These are phyloP conservation scores for Colletotrichum chrysophilum DNA, from an alignment of 2,329 filamentous ascomycete genomes.

Conservation along the genomic window DNA sequence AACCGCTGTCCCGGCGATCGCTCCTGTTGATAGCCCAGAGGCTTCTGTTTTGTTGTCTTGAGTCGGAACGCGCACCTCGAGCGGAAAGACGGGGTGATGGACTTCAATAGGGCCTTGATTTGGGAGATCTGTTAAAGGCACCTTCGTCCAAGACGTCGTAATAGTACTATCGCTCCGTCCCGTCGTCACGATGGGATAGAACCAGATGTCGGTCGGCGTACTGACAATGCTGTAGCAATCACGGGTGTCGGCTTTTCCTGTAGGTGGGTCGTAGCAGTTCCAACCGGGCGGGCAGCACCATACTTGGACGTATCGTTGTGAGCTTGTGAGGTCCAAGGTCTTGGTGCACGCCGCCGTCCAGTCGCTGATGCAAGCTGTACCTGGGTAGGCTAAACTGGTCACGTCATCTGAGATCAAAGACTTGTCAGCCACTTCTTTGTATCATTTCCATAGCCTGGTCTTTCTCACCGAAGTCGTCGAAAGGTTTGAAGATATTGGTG, in stretches of 20 bases:
- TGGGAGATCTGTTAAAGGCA: neutral
- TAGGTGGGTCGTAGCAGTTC: neutral
- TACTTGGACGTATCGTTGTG: neutral
- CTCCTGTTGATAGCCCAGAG: neutral
- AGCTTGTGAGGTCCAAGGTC: neutral
- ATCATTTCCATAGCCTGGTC: neutral
- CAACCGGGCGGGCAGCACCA: slow-evolving; percentile 7
- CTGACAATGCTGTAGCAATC: neutral
- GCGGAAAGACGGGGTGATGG: neutral
- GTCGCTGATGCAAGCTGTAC: neutral
- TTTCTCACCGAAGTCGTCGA: neutral
- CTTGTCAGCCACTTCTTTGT: neutral
- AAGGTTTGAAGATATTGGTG: neutral
- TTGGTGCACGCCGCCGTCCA: neutral
- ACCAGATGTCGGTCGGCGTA: slow-evolving; percentile 1
- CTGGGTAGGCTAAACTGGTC: neutral
- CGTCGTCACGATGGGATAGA: neutral
- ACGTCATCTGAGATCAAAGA: neutral
- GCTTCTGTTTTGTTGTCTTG: neutral
- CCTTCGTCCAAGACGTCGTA: neutral
- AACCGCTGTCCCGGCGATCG: neutral
- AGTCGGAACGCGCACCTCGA: neutral
- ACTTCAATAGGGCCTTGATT: neutral
- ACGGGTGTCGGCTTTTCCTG: neutral
- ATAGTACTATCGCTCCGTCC: neutral